Percentiles rank a stretch among this genome's conserved stretches.
Conservation (phyloP, 192 early-diverging fungal genomes). For the Borealophlyctis nickersoniae region DNA sequence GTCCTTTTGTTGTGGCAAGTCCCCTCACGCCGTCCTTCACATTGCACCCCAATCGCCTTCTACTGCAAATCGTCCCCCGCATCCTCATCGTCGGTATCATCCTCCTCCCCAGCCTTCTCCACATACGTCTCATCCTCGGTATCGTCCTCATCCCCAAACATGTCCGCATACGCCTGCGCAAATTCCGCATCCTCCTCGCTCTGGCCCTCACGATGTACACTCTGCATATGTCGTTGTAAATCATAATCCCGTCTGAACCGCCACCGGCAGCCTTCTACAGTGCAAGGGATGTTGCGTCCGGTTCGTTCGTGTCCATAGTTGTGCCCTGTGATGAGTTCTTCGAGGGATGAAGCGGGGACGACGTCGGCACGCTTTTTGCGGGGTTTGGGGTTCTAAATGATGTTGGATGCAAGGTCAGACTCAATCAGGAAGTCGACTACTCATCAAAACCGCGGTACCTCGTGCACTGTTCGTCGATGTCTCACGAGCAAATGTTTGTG, state of each 20-base stretch:
- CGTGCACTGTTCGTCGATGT: constrained; percentile 14
- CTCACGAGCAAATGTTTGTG: constrained; percentile 22
- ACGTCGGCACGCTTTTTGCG: constrained; percentile 17
- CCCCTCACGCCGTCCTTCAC: no score
- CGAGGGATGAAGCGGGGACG: constrained; percentile 12
- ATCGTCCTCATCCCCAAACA: no score
- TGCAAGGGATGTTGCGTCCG: constrained; percentile 3
- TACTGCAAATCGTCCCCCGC: no score
- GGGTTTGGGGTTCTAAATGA: not conserved
- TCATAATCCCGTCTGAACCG: constrained; percentile 19
- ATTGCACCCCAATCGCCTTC: no score
- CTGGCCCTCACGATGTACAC: no score
- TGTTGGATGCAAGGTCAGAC: not conserved
- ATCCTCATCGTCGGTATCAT: no score
- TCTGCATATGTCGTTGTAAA: constrained; percentile 16
- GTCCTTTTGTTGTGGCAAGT: no score
- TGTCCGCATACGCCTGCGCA: no score
- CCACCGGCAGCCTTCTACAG: constrained; percentile 14
- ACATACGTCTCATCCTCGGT: no score
- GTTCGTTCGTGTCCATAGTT: constrained; percentile 13
- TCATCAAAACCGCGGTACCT: not conserved
- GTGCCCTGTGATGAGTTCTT: constrained; percentile 14
- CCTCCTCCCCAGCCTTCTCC: no score
- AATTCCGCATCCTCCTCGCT: no score
- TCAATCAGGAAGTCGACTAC: not conserved